A percentile compares a stretch with the other conserved stretches of the same genome.
These are phyloP conservation scores for Clausena lansium DNA, from an alignment of 345 rosid species.

Conservation along the genomic window DNA sequence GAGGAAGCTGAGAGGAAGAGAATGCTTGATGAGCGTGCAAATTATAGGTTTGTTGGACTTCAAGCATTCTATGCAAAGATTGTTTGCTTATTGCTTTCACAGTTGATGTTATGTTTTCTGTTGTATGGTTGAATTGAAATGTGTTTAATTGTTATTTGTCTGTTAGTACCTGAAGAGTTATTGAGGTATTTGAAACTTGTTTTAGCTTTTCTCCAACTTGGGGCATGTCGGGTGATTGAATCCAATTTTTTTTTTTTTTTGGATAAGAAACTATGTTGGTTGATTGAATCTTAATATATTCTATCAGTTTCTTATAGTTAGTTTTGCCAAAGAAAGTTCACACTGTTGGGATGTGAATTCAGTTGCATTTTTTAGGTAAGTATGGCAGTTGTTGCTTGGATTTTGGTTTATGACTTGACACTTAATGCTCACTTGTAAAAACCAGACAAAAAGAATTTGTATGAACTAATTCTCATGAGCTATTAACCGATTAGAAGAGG, in stretches of 20 bases:
- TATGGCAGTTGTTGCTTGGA: not conserved
- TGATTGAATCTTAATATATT: not conserved
- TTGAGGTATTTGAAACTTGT: not conserved
- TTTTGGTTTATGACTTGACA: not conserved
- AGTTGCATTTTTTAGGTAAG: not conserved
- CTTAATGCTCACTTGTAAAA: not conserved
- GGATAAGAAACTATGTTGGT: not conserved
- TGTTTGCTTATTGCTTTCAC: not conserved
- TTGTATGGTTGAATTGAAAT: not conserved
- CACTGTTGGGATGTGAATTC: not conserved
- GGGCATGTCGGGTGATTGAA: not conserved
- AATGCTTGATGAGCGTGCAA: slow-evolving; percentile 85
- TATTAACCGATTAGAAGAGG: not conserved
- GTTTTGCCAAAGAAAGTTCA: not conserved
- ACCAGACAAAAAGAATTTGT: not conserved
- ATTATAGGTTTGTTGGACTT: slow-evolving; percentile 57
- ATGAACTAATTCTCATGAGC: not conserved
- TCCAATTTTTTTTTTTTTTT: not conserved
- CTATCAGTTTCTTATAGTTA: not conserved
- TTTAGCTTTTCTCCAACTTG: not conserved
- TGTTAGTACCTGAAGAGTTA: not conserved
- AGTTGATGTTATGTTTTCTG: not conserved
- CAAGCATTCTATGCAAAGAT: not conserved
- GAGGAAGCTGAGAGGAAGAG: slow-evolving; percentile 94
- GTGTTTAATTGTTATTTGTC: not conserved